Conservation (phyloP, 176 grass and related monocot genomes). For the Oryza rufipogon region DNA sequence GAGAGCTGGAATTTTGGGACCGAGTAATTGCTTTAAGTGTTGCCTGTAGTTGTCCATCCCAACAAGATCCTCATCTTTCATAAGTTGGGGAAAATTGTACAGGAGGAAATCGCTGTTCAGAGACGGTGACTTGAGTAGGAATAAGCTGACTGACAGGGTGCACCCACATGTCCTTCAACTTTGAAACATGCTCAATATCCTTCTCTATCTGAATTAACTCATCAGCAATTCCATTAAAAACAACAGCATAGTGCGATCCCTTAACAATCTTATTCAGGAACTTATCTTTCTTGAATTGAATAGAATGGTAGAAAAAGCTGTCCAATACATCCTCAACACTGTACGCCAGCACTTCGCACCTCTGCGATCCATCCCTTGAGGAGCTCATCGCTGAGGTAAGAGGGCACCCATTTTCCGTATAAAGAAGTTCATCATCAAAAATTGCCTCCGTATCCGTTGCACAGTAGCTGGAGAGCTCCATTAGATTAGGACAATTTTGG, state of each 20-base stretch:
- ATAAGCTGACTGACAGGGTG: constrained; percentile 12
- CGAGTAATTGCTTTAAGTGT: background rate
- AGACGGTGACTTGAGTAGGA: background rate
- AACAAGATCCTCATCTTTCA: constrained; percentile 31
- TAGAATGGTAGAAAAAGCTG: constrained; percentile 10
- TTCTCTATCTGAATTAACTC: constrained; percentile 9
- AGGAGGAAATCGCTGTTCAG: background rate
- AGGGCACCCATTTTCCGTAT: constrained; percentile 28
- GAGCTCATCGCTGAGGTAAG: constrained; percentile 27
- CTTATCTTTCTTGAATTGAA: constrained; percentile 20
- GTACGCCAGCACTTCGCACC: constrained; percentile 32
- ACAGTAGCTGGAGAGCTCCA: constrained; percentile 19
- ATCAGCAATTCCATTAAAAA: constrained; percentile 20
- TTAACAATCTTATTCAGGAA: background rate
- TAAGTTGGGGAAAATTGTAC: constrained; percentile 11
- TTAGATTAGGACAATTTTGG: constrained; percentile 32
- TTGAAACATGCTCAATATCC: constrained; percentile 30
- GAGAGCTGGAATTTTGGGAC: background rate
- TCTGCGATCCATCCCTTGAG: constrained; percentile 40
- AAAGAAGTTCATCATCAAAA: constrained; percentile 43
- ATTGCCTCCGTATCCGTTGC: constrained; percentile 21
- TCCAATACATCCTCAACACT: constrained; percentile 38
- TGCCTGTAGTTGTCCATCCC: background rate
- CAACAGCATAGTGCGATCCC: background rate
- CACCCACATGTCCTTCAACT: constrained; percentile 33